These are phyloP conservation scores for Pseudopyricularia javanii DNA, from an alignment of 2,329 filamentous ascomycete species.

Conservation along the genomic window DNA sequence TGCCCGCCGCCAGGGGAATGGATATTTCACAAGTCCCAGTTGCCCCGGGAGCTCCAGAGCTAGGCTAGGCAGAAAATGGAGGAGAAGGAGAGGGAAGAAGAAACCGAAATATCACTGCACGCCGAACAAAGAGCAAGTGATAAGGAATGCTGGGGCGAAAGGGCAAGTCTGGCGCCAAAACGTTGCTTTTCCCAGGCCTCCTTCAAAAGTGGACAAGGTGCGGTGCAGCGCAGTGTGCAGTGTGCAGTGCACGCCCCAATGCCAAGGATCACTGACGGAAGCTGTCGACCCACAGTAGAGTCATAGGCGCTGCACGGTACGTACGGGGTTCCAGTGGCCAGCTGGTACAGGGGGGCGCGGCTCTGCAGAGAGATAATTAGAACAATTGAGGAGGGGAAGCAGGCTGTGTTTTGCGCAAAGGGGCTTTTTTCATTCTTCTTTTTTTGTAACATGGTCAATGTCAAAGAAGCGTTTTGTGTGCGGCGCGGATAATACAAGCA, in stretches of 20 bases:
- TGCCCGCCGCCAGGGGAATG: no score
- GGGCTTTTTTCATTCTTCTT: no score
- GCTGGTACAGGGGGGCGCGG: not conserved
- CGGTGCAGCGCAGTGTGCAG: not conserved
- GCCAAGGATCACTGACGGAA: not conserved
- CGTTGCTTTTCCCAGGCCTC: not conserved
- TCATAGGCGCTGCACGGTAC: not conserved
- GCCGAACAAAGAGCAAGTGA: not conserved
- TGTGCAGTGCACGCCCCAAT: not conserved
- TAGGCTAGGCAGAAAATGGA: not conserved
- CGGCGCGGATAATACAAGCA: no score
- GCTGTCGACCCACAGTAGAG: not conserved
- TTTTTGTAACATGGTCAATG: no score
- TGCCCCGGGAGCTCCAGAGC: not conserved
- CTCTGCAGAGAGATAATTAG: not conserved
- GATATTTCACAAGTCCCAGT: not conserved
- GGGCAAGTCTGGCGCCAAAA: not conserved
- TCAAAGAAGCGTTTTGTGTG: no score
- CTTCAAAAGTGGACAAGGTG: not conserved
- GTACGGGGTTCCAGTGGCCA: not conserved
- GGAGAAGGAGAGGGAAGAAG: not conserved
- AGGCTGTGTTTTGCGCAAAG: no score
- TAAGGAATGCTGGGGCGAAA: not conserved
- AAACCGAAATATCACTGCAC: not conserved
- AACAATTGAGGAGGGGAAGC: not conserved